phyloP scores from a whole-genome alignment of 1,284 basidiomycete species.

The Xanthoconium separans region DNA sequence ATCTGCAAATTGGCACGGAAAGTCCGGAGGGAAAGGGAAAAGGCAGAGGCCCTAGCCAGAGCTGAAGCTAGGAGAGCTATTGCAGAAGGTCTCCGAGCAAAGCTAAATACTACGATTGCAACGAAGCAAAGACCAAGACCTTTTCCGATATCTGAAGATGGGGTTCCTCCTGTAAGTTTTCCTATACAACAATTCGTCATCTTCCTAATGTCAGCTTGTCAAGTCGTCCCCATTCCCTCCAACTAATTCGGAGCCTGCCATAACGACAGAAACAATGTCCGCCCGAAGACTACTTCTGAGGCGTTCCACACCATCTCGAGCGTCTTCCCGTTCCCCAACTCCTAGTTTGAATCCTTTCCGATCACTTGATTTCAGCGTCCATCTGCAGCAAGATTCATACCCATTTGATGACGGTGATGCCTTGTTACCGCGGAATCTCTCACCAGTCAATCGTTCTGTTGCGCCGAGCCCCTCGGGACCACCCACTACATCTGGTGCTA shows the following conservation, averaged over 20 bases:
- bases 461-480: constrained; percentile 18
- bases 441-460: constrained; percentile 2
- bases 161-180: constrained; percentile 15
- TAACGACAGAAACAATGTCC: constrained; percentile 4
- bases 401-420: constrained; percentile 8
- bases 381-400: constrained; percentile 16
- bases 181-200: background rate
- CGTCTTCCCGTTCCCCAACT: constrained; percentile 11
- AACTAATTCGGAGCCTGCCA: constrained; percentile 12
- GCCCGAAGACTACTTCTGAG: constrained; percentile 1
- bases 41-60: constrained; percentile 18
- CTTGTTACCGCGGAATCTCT: constrained; percentile 1
- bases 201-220: background rate
- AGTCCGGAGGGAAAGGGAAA: constrained; percentile 26
- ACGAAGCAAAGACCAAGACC: constrained; percentile 28
- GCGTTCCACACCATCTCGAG: background rate
- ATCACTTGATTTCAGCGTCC: constrained; percentile 14
- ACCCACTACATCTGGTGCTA: constrained; percentile 19
- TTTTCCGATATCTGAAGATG: constrained; percentile 31
- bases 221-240: background rate
- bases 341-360: background rate
- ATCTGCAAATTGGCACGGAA: constrained; percentile 25
- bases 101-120: constrained; percentile 8
- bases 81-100: constrained; percentile 9
- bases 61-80: constrained; percentile 15